Evolutionary conservation across 2,329 filamentous ascomycete species (phyloP).

Genomic region (Aspergillus pseudonomiae): DNA sequence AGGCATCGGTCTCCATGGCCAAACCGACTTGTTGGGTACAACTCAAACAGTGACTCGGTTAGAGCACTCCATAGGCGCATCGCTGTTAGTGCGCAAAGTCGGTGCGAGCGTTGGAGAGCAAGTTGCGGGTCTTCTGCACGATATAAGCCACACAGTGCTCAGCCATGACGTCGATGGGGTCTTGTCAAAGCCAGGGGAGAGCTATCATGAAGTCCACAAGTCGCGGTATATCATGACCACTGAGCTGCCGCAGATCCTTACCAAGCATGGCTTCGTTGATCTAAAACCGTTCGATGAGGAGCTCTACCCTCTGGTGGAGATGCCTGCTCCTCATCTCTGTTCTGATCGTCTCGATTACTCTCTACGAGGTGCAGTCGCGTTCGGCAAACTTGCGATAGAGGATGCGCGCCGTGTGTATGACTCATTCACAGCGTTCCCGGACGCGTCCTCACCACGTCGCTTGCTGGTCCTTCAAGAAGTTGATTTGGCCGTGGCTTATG

Average conservation of each 20-base stretch:
- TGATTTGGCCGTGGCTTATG: slow-evolving; percentile 33
- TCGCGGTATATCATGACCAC: slow-evolving; percentile 39
- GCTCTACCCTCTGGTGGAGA: slow-evolving; percentile 43
- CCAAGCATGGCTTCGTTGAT: slow-evolving; percentile 33
- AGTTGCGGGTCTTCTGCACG: slow-evolving; percentile 44
- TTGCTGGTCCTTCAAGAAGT: slow-evolving; percentile 37
- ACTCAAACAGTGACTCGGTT: slow-evolving; percentile 41
- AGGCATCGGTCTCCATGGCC: slow-evolving; percentile 42
- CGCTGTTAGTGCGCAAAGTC: slow-evolving; percentile 42
- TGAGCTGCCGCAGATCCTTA: slow-evolving; percentile 37
- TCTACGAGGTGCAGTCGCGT: slow-evolving; percentile 40
- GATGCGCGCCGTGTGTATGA: slow-evolving; percentile 32
- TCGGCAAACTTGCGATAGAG: slow-evolving; percentile 33
- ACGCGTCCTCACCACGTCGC: slow-evolving; percentile 25
- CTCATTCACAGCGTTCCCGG: slow-evolving; percentile 35
- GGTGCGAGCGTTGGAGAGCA: slow-evolving; percentile 42
- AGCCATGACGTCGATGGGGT: slow-evolving; percentile 47
- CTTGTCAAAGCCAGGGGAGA: slow-evolving; percentile 39
- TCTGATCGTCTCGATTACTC: slow-evolving; percentile 47
- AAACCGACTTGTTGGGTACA: slow-evolving; percentile 40
- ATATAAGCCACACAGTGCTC: slow-evolving; percentile 45
- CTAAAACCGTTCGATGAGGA: slow-evolving; percentile 40
- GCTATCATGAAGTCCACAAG: slow-evolving; percentile 48
- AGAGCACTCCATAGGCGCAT: slow-evolving; percentile 46
- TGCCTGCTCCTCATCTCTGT: slow-evolving; percentile 42